phyloP scores from a whole-genome alignment of 2,329 filamentous ascomycete species.

The Clonostachys rosea region DNA sequence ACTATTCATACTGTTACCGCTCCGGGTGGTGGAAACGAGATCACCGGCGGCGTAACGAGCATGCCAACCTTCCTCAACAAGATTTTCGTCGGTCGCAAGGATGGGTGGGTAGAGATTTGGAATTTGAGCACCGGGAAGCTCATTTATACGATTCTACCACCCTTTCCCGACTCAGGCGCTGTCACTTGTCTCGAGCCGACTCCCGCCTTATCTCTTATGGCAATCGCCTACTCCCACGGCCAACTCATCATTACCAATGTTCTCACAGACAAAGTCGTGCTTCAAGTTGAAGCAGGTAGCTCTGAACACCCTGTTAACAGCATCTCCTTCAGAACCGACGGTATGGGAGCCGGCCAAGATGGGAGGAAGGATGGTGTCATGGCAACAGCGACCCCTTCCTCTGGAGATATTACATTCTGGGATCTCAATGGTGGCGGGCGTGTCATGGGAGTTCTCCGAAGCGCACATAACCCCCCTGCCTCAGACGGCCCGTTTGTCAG shows the following conservation, averaged over 20 bases:
- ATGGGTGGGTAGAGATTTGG: slow-evolving; percentile 95
- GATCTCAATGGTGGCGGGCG: slow-evolving; percentile 87
- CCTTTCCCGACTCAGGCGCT: slow-evolving; percentile 65
- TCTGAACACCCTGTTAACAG: slow-evolving; percentile 66
- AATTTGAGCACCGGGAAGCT: slow-evolving; percentile 90
- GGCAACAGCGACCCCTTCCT: slow-evolving; percentile 77
- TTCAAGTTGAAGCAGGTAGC: slow-evolving; percentile 64
- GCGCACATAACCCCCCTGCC: slow-evolving; percentile 78
- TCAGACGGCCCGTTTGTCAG: slow-evolving; percentile 48
- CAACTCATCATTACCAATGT: slow-evolving; percentile 78
- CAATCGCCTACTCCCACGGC: slow-evolving; percentile 81
- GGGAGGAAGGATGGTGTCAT: slow-evolving; percentile 85
- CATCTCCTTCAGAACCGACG: slow-evolving; percentile 88
- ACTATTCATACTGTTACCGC: slow-evolving; percentile 62
- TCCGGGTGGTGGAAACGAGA: slow-evolving; percentile 55
- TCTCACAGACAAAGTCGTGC: slow-evolving; percentile 66
- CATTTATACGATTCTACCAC: slow-evolving; percentile 83
- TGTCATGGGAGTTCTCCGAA: slow-evolving; percentile 79
- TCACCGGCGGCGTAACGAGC: slow-evolving; percentile 75
- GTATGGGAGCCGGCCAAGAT: slow-evolving; percentile 81
- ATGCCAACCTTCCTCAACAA: slow-evolving; percentile 98
- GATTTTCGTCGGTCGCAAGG: slow-evolving; percentile 79
- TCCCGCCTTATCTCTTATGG: slow-evolving; percentile 78
- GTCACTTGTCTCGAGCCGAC: slow-evolving; percentile 86
- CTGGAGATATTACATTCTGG: slow-evolving; percentile 92